Evolutionary conservation across 2,329 filamentous ascomycete species (phyloP).

Genomic region (Talaromyces sp.): DNA sequence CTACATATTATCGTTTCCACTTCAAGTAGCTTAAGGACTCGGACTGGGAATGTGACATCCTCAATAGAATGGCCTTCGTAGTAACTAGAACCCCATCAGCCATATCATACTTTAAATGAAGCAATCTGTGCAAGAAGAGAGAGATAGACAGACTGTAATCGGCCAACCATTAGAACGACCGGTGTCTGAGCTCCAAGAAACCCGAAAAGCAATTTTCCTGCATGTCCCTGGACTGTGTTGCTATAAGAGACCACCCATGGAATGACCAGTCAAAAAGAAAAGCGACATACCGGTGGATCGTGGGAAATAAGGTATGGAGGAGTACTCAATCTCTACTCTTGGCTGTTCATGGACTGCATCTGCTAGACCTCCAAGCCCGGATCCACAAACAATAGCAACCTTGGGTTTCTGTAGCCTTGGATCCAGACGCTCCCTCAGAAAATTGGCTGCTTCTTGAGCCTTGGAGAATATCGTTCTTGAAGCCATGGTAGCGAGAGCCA

Average conservation of each 20-base stretch:
- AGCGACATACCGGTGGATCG: slow-evolving; percentile 52
- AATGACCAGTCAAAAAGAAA: neutral
- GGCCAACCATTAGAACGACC: slow-evolving; percentile 61
- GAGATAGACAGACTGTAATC: slow-evolving; percentile 56
- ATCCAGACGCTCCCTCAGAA: slow-evolving; percentile 52
- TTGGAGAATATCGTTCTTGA: slow-evolving; percentile 26
- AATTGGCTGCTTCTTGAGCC: slow-evolving; percentile 49
- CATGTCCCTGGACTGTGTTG: slow-evolving; percentile 56
- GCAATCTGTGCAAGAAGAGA: neutral
- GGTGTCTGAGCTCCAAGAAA: slow-evolving; percentile 55
- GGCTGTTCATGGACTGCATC: slow-evolving; percentile 52
- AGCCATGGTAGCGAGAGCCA: slow-evolving; percentile 11
- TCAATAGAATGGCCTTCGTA: slow-evolving; percentile 66
- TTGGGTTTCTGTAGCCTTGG: slow-evolving; percentile 50
- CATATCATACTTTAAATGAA: neutral
- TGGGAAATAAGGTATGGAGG: slow-evolving; percentile 60
- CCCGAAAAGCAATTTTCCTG: slow-evolving; percentile 63
- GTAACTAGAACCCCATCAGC: slow-evolving; percentile 46
- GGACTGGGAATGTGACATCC: slow-evolving; percentile 60
- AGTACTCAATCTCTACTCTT: slow-evolving; percentile 55
- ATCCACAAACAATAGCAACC: slow-evolving; percentile 64
- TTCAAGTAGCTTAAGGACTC: slow-evolving; percentile 61
- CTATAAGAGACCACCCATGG: slow-evolving; percentile 17
- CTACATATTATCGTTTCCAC: slow-evolving; percentile 58
- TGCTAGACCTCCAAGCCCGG: slow-evolving; percentile 60